Conservation (phyloP, 2,329 filamentous ascomycete genomes). For the Beauveria pseudobassiana region DNA sequence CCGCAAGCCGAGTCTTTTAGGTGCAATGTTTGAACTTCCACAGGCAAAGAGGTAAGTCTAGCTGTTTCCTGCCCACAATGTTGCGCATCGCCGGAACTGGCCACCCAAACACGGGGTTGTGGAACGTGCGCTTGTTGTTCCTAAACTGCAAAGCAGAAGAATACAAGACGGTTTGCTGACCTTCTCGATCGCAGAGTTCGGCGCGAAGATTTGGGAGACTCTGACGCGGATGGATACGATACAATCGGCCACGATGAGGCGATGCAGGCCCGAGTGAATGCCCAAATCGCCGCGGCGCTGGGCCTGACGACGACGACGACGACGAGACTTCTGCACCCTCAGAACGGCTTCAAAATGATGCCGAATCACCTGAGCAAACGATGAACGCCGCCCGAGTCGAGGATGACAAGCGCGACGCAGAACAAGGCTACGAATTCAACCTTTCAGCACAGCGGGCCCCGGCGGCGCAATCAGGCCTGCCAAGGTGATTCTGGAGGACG, state of each 20-base stretch:
- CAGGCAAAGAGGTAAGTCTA: constrained; percentile 42
- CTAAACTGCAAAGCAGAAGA: not conserved
- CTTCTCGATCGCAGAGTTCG: constrained; percentile 37
- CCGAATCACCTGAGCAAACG: not conserved
- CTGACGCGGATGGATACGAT: constrained; percentile 24
- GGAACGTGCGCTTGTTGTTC: not conserved
- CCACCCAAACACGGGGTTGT: not conserved
- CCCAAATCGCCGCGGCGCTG: constrained; percentile 40
- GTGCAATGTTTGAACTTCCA: constrained; percentile 43
- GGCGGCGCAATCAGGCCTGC: constrained; percentile 19
- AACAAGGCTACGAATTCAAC: constrained; percentile 38
- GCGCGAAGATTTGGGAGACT: constrained; percentile 43
- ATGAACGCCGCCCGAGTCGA: constrained; percentile 13
- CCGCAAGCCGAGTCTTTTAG: not conserved
- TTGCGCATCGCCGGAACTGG: not conserved
- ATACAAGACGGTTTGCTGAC: not conserved
- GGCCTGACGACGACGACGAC: constrained; percentile 23
- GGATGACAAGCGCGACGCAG: constrained; percentile 20
- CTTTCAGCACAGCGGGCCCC: constrained; percentile 44
- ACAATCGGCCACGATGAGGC: constrained; percentile 31
- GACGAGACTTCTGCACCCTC: not conserved
- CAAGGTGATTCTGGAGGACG: constrained; percentile 44
- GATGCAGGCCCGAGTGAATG: constrained; percentile 37
- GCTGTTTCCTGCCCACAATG: not conserved
- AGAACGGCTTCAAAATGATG: not conserved